A percentile compares a stretch with the other conserved stretches of the same genome.
phyloP scores from a whole-genome alignment of 2,329 filamentous ascomycete species.

The Chaetomiaceae sp. region DNA sequence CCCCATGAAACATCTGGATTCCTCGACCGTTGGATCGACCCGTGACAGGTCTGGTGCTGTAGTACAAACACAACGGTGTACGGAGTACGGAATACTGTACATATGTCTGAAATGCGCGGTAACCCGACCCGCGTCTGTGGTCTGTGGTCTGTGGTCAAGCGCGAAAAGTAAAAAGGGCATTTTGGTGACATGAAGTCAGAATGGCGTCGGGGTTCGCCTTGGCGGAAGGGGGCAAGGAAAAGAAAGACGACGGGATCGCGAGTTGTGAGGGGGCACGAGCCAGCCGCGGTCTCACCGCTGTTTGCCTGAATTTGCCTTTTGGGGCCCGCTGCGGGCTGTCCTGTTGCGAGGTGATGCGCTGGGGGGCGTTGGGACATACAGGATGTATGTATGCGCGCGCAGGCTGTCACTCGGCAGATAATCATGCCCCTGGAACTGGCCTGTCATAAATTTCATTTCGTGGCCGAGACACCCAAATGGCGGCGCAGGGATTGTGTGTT shows the following conservation, averaged over 20 bases:
- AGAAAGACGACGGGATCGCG: too few species aligned
- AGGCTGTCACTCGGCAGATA: too few species aligned
- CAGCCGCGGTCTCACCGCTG: slow-evolving; percentile 13
- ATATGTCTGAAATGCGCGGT: background rate
- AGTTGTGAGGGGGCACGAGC: background rate
- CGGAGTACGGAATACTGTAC: background rate
- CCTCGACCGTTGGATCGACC: slow-evolving; percentile 10
- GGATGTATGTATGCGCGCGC: too few species aligned
- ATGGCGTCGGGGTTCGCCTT: too few species aligned
- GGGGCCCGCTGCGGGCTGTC: too few species aligned
- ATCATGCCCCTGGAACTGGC: slow-evolving; percentile 4
- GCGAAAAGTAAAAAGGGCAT: too few species aligned
- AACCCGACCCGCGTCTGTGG: background rate
- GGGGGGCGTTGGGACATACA: too few species aligned
- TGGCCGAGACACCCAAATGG: background rate
- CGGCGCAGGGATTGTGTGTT: background rate
- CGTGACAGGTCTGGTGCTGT: background rate
- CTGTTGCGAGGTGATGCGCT: background rate
- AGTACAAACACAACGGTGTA: background rate
- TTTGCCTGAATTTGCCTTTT: slow-evolving; percentile 5
- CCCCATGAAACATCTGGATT: slow-evolving; percentile 12
- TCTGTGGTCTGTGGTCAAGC: background rate
- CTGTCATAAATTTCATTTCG: background rate
- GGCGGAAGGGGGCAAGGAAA: too few species aligned
- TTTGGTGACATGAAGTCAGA: too few species aligned